Evolutionary conservation across 345 rosid species (phyloP).

Genomic region (Eucalyptus sideroxylon): DNA sequence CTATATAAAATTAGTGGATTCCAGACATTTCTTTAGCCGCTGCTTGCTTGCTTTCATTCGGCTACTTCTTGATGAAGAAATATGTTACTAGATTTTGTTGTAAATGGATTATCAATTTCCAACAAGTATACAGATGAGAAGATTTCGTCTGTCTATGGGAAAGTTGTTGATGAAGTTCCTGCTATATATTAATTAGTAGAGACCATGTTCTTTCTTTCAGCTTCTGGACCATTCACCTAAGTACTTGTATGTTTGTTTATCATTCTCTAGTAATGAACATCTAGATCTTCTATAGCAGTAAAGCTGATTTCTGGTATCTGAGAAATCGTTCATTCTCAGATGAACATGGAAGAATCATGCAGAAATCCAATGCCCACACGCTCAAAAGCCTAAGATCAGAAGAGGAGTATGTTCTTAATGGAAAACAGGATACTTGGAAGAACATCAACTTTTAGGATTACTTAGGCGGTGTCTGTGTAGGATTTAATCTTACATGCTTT

Average conservation of each 20-base stretch:
- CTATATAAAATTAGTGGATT: too few species aligned
- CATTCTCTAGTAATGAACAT: background rate
- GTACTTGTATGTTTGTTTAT: background rate
- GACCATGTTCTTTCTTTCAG: too few species aligned
- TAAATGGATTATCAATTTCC: too few species aligned
- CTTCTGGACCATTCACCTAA: too few species aligned
- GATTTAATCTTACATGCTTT: background rate
- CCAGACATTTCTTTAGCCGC: too few species aligned
- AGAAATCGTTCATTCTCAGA: background rate
- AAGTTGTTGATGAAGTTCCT: too few species aligned
- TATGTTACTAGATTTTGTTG: too few species aligned
- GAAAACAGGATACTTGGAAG: background rate
- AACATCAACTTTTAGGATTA: background rate
- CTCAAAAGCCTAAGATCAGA: background rate
- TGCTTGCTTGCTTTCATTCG: too few species aligned
- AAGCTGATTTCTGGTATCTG: background rate
- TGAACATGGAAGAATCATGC: background rate
- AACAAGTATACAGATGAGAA: too few species aligned
- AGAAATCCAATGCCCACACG: background rate
- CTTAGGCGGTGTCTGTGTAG: background rate
- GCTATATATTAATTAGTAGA: too few species aligned
- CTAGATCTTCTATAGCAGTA: background rate
- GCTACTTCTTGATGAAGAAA: too few species aligned
- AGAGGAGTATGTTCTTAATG: background rate
- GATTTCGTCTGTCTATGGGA: too few species aligned